Evolutionary conservation across 2,329 filamentous ascomycete genomes (phyloP), one percentile per base, ranked within the genome.

Genomic region (Ceratocystis albifundus): DNA sequence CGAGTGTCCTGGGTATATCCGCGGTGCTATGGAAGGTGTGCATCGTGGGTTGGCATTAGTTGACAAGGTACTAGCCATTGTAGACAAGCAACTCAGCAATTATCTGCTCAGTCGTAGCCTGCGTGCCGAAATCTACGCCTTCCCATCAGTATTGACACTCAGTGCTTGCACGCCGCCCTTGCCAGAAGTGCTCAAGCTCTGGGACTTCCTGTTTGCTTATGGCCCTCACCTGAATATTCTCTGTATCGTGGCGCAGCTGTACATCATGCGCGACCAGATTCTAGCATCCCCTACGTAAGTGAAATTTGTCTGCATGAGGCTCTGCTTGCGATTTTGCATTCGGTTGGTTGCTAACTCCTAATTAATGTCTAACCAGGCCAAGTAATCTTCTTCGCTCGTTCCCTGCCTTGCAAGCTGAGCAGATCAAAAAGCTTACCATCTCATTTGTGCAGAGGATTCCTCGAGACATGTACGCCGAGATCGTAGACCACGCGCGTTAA

Each of bases 191-290:
- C 77, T 99, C 66, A 84, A 89, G 69, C 81, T 99, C 1, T 99
- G 94, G 94, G 94, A 99, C 74, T 99, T 99, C 71, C 77, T 99
- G 25, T 96, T 99, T 73, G 93, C 94, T 0, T 99, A 96, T 71
- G 94, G 94, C 0, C 87, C 91, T 45, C 94, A 99, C 75, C 76
- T 99, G 69, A 99, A 99, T 73, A 90, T 99, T 66, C 77, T 99
- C 25, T 97, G 94, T 74, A 96, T 99, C 70, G 94, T 97, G 17
- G 93, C 93, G 15, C 94, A 99, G 76, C 79, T 99, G 64, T 87
- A 96, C 62, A 83, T 96, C 72, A 90, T 96, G 77, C 82, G 92
- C 68, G 88, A 92, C 66, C 86, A 90, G 69, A 86, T 99, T 65
- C 77, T 99, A 71, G 85, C 85, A 67, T 96, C 89, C 67, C 83